A percentile compares a stretch with the other conserved stretches of the same genome.
These are phyloP conservation scores for Artemisia tridentata DNA, from an alignment of 129 eudicot species.

Conservation along the genomic window DNA sequence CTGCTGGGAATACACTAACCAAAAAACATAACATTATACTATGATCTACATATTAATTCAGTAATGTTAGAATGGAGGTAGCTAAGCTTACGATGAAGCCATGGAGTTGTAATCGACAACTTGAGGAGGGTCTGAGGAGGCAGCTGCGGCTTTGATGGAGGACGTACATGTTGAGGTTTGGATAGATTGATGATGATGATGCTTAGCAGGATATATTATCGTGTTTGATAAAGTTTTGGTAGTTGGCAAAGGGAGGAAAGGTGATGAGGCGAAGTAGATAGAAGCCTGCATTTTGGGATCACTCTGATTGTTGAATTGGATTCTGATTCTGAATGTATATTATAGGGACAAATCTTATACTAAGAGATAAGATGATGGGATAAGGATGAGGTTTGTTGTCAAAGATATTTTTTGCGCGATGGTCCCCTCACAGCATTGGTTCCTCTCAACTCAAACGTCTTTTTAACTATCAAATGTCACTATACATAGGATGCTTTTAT, in stretches of 20 bases:
- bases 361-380: conserved; percentile 40
- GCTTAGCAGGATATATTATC: conserved; percentile 16
- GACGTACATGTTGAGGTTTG: neutral
- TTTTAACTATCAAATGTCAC: too few relatives aligned
- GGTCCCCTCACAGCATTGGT: conserved; percentile 12
- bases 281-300: conserved; percentile 47
- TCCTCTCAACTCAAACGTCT: too few relatives aligned
- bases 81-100: conserved; percentile 46
- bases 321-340: neutral
- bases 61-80: neutral
- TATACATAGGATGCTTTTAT: too few relatives aligned
- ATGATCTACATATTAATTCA: neutral
- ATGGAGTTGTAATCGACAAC: conserved; percentile 51
- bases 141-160: conserved; percentile 34
- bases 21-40: neutral
- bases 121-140: conserved; percentile 7
- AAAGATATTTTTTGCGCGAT: conserved; percentile 20
- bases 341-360: too few relatives aligned
- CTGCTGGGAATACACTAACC: conserved; percentile 69
- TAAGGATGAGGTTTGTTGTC: conserved; percentile 34
- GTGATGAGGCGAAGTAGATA: conserved; percentile 28
- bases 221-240: conserved; percentile 15
- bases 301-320: neutral
- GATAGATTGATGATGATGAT: neutral
- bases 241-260: conserved; percentile 17